Conservation (phyloP, 345 rosid genomes). For the Eucalyptus regnans region DNA sequence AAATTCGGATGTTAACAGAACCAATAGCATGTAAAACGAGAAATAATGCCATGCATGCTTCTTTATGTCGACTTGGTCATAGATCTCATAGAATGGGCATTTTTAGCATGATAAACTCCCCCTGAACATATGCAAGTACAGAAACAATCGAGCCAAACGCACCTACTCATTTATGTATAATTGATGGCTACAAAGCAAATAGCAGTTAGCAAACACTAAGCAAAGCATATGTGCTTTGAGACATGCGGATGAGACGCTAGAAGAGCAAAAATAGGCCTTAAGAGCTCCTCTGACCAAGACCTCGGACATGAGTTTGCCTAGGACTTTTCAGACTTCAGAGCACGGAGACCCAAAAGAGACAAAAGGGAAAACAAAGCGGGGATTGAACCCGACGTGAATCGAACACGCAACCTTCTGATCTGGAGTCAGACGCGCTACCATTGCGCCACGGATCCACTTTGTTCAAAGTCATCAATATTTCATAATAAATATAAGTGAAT, state of each 20-base stretch:
- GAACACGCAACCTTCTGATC: slow-evolving; percentile 98
- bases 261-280: not conserved
- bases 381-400: slow-evolving; percentile 87
- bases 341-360: not conserved
- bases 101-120: too few relatives aligned
- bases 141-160: not conserved
- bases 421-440: slow-evolving; percentile 99
- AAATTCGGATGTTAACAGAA: not conserved
- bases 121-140: not conserved
- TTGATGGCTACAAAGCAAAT: not conserved
- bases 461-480: rapidly evolving
- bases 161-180: not conserved
- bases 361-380: not conserved
- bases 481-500: not conserved
- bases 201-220: not conserved
- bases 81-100: not conserved
- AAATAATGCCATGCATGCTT: not conserved
- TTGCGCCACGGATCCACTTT: slow-evolving; percentile 85
- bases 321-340: too few relatives aligned
- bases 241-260: not conserved
- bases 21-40: not conserved
- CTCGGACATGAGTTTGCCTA: not conserved
- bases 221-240: not conserved
- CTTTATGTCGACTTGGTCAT: not conserved
- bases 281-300: not conserved